Base-by-base conservation (phyloP, 257 asterid species). In the Solanum gandarillasii region DNA sequence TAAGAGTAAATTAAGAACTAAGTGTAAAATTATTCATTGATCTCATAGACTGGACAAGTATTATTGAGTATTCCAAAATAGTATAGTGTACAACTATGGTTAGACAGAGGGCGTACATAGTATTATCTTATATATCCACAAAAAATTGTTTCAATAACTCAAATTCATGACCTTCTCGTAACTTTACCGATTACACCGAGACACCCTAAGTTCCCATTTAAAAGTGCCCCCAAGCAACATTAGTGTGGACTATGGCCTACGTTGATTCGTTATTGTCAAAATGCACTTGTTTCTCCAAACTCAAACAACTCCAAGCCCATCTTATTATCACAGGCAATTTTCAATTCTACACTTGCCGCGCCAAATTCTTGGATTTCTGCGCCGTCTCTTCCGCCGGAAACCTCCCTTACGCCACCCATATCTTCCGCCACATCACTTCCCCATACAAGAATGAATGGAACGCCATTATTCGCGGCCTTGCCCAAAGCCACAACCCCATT, bases 401-500 rank as follows among this genome's bases (percentile, higher is more conserved):
- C 91, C 92, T 97, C 91, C 86, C 89, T 52, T 93, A 93, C 92
- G 97, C 98, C 89, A 87, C 91, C 89, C 89, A 83, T 31, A 55
- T 93, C 76, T 95, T 97, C 94, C 90, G 87, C 90, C 89, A 29
- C 90, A 76, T 95, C 84, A 87, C 94, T 86, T 68, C 23, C 46
- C 98, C 98, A 1, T 62, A 74, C 72, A 95, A 98, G 72, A 95
- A 97, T 84, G 99, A 97, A 90, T 97, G 98, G 98, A 97, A 97
- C 90, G 98, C 99, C 86, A 88, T 97, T 84, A 93, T 97, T 90
- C 98, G 99, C n/a, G 98, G 98, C 88, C 95, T 92, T 89, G 96
- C 99, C n/a, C 95, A 91, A 88, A 93, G 95, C 90, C 88, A 88
- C 85, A 90, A 90, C 31, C 99, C 98, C 20, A 87, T 85, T 88